Evolutionary conservation across 768 basidiomycete genomes (phyloP).

Genomic region (Gymnopilus junonius): DNA sequence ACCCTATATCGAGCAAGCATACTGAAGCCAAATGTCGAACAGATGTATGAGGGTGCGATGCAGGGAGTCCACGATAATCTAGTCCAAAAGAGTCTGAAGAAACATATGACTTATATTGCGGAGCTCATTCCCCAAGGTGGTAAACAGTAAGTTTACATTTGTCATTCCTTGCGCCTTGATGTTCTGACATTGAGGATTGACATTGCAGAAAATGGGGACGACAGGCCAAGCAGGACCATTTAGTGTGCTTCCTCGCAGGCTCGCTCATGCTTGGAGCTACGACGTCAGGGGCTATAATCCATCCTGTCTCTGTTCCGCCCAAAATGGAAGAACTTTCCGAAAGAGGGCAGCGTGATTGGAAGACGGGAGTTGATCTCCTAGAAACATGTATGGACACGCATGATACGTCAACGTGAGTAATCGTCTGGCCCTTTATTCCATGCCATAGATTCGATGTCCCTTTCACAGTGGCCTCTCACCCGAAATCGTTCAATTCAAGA

Average conservation of each 20-base stretch:
- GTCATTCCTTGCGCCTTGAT: background rate
- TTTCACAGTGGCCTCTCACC: conserved; percentile 73
- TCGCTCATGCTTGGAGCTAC: conserved; percentile 88
- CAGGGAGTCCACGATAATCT: conserved; percentile 75
- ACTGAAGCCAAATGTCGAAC: background rate
- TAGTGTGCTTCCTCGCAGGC: conserved; percentile 93
- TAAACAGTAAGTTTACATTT: conserved; percentile 28
- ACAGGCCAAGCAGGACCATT: conserved; percentile 89
- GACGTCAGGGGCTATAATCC: conserved; percentile 52
- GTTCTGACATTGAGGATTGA: background rate
- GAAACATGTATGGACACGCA: conserved; percentile 87
- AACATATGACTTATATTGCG: conserved; percentile 70
- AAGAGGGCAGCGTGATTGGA: conserved; percentile 75
- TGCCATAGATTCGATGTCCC: background rate
- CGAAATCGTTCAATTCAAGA: conserved; percentile 85
- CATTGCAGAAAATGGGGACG: conserved; percentile 64
- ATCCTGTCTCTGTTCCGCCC: conserved; percentile 67
- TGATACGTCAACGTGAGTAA: conserved; percentile 74
- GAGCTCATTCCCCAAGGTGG: conserved; percentile 71
- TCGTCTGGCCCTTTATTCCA: conserved; percentile 1
- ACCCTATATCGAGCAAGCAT: background rate
- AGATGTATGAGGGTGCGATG: conserved; percentile 92
- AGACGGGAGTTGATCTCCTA: conserved; percentile 74
- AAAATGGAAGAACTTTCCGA: conserved; percentile 55
- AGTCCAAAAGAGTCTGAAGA: conserved; percentile 59